Evolutionary conservation across 345 rosid genomes (phyloP), one percentile per base, ranked within the genome.

Genomic region (Rhodamnia argentea): DNA sequence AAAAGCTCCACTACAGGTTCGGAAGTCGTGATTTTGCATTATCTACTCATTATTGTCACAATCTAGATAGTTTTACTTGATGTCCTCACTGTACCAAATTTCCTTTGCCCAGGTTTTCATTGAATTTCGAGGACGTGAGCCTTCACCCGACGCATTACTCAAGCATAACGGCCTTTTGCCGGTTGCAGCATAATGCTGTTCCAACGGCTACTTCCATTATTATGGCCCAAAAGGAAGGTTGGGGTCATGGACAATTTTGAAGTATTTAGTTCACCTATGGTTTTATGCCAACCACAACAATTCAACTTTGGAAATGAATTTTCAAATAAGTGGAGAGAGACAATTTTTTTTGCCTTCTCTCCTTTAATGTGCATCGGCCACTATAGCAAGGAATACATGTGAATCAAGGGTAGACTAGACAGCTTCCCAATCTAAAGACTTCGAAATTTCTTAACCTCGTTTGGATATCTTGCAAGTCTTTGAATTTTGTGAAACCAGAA

Each of bases 41-140:
- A 87, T 75, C 56, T 42, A 14, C 5, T 70, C 20, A 37, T 70
- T 20, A 18, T 37, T 10, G 6, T 70, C 7, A 70, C 26, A 37
- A 37, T 70, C 47, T 18, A 70, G 47, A 37, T 70, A 37, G 15
- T 6, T 11, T 62, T 56, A n/a, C 53, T 55, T 37, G 40, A 37
- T 37, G 40, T 37, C 40, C 40, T 37, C n/a, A 37, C 29, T 44
- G 52, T 44, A n/a, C 55, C 47, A n/a, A 16, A 57, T 86, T 16
- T 82, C 7, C 74, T 55, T 60, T 22, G 26, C 53, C n/a, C 90
- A 96, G 99, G 98, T 95, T 44, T 96, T 96, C 87, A 93, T 96
- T 54, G 92, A 92, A 89, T 96, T 96, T 91, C 93, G 98, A 64
- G 99, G 99, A 57, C 96, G 96, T 2, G 98, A 94, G 86, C 99